Base-by-base conservation (phyloP, 163 green algal genomes). In the Chlamydomonas reinhardtii region DNA sequence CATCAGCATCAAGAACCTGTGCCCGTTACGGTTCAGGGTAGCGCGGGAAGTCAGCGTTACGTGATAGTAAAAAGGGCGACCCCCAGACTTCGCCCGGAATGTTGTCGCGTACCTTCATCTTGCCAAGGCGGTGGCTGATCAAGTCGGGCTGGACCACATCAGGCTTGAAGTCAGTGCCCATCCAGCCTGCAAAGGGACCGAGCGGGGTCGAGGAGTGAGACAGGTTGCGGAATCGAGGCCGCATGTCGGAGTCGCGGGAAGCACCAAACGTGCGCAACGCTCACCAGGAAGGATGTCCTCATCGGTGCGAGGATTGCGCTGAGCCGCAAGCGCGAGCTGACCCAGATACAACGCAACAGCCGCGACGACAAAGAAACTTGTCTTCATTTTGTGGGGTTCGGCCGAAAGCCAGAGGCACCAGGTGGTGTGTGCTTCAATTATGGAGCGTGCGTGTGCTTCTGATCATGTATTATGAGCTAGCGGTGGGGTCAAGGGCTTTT, bases 1-100 rank as follows among this genome's bases (percentile, higher is more conserved):
- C 89, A 5, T 93, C 91, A 17, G 79, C 84, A 27, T 93, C 82
- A 43, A 94, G 61, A 2, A 93, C 89, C 86, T 93, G 43, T 80
- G 17, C 43, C 82, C 65, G 6, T 22, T 71, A 35, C 2, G 43
- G 31, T 34, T 24, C 29, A 72, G 17, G 8, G n/a, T 72, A 24
- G 56, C 8, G 56, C 24, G 72, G 75, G 12, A 25, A 39, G 12
- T 34, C 73, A 20, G 29, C 8, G 35, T 32, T 79, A 20, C 35
- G 11, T 29, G 8, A 19, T 24, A 0, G n/a, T 25, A 66, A 61
- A 3, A 32, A 19, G 64, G 64, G 56, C 37, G 19, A 56, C 48
- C 48, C 48, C 17, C 12, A 56, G 48, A 56, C 5, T 19, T 14
- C 5, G 39, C 48, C 48, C 12, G 43, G 48, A 56, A 22, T 56